phyloP scores from a whole-genome alignment of 192 early-diverging fungal species.

The Radiomyces spectabilis region DNA sequence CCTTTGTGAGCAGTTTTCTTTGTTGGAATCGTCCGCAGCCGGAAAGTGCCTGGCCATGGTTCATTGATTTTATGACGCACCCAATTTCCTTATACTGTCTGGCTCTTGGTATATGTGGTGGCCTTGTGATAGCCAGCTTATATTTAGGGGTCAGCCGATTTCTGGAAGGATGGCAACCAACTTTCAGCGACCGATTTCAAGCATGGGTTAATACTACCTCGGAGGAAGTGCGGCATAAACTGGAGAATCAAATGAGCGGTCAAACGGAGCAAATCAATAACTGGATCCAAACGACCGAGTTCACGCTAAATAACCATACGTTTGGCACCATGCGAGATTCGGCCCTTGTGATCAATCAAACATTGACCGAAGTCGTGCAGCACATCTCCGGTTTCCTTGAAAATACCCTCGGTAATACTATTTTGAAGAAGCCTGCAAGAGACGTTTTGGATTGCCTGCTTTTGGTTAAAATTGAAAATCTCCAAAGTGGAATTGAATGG shows the following conservation, averaged over 20 bases:
- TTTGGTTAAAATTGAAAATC: constrained; percentile 16
- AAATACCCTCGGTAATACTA: constrained; percentile 13
- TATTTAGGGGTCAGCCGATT: no score
- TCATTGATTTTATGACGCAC: no score
- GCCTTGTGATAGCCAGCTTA: no score
- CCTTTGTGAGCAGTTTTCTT: no score
- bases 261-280: neutral
- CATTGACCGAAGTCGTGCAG: constrained; percentile 4
- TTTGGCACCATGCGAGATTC: constrained; percentile 12
- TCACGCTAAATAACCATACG: constrained; percentile 7
- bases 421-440: constrained; percentile 17
- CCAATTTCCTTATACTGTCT: no score
- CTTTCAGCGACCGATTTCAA: no score
- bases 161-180: no score
- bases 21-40: no score
- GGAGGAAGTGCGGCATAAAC: no score
- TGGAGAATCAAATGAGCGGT: neutral
- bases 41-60: no score
- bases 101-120: no score
- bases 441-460: constrained; percentile 17
- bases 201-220: no score
- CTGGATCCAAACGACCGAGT: constrained; percentile 16
- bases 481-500: constrained; percentile 25
- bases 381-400: constrained; percentile 2
- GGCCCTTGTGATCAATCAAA: constrained; percentile 13